A percentile compares a stretch with the other conserved stretches of the same genome.
phyloP scores from a whole-genome alignment of 2,329 filamentous ascomycete species.

The Fusarium odoratissimum region DNA sequence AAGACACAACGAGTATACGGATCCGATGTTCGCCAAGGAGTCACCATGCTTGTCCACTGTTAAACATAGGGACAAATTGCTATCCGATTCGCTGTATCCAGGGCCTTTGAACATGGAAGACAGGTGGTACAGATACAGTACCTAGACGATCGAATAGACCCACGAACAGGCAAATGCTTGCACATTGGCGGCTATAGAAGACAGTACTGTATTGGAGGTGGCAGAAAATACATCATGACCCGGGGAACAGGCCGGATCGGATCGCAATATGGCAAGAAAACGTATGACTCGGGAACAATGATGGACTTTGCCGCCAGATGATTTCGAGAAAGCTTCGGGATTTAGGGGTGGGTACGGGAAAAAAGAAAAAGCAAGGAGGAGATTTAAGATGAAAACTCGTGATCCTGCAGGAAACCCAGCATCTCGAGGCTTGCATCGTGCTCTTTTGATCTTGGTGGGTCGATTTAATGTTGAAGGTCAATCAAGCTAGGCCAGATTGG shows the following conservation, averaged over 20 bases:
- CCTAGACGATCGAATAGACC: conserved; percentile 2
- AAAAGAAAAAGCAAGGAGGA: conserved; percentile 9
- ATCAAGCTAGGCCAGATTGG: conserved; percentile 27
- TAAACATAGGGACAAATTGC: background rate
- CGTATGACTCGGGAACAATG: conserved; percentile 41
- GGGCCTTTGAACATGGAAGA: background rate
- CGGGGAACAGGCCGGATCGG: conserved; percentile 26
- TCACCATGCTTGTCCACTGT: conserved; percentile 2
- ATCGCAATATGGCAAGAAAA: conserved; percentile 23
- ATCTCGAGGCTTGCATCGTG: conserved; percentile 3
- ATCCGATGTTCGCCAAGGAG: conserved; percentile 19
- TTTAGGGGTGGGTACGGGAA: conserved; percentile 1
- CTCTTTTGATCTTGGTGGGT: conserved; percentile 15
- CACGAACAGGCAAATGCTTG: conserved; percentile 24
- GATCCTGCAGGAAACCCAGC: conserved; percentile 22
- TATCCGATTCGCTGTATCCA: background rate
- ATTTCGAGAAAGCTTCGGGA: conserved; percentile 15
- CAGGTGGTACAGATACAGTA: background rate
- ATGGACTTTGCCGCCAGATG: conserved; percentile 22
- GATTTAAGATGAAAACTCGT: conserved; percentile 13
- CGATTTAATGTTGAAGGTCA: conserved; percentile 13
- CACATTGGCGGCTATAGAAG: conserved; percentile 15
- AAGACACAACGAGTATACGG: conserved; percentile 9
- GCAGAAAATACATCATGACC: conserved; percentile 10
- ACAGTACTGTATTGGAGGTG: conserved; percentile 21